Conservation (phyloP, 192 early-diverging fungal genomes). For the Cetraspora pellucida region DNA sequence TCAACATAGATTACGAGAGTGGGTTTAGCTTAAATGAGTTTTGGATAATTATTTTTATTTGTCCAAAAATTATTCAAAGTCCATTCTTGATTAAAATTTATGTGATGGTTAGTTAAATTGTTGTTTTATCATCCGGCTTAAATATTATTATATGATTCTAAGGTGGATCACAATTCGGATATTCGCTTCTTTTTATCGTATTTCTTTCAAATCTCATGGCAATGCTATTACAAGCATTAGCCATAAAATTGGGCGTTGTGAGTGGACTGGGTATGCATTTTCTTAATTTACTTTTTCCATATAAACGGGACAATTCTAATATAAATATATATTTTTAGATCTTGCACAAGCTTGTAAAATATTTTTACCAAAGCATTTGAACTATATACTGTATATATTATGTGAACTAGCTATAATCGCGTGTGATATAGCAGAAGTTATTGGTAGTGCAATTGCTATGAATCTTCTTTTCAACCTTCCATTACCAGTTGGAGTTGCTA, state of each 20-base stretch:
- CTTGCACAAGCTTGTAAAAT: slow-evolving; percentile 69
- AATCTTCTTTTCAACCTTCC: slow-evolving; percentile 75
- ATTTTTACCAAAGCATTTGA: slow-evolving; percentile 59
- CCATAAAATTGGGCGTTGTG: slow-evolving; percentile 79
- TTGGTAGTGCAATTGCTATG: slow-evolving; percentile 81
- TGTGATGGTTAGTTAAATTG: too few relatives aligned
- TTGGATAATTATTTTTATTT: too few relatives aligned
- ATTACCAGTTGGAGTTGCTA: slow-evolving; percentile 69
- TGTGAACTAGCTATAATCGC: slow-evolving; percentile 80
- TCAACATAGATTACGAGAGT: too few relatives aligned
- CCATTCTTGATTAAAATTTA: too few relatives aligned
- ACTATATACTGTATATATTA: slow-evolving; percentile 72
- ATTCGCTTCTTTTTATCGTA: slow-evolving; percentile 73
- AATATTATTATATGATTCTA: too few relatives aligned
- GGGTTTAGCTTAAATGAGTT: too few relatives aligned
- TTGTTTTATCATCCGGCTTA: too few relatives aligned
- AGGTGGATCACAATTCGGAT: slow-evolving; percentile 79
- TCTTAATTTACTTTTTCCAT: neutral
- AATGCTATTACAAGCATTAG: slow-evolving; percentile 73
- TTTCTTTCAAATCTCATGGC: slow-evolving; percentile 77
- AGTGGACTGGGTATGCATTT: slow-evolving; percentile 55
- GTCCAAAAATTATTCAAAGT: too few relatives aligned
- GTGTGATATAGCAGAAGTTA: slow-evolving; percentile 82
- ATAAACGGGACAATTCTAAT: neutral
- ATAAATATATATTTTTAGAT: slow-evolving; percentile 45